A percentile compares a stretch with the other conserved stretches of the same genome.
Evolutionary conservation across 257 asterid genomes (phyloP).

Genomic region (Oldenlandia corymbosa): DNA sequence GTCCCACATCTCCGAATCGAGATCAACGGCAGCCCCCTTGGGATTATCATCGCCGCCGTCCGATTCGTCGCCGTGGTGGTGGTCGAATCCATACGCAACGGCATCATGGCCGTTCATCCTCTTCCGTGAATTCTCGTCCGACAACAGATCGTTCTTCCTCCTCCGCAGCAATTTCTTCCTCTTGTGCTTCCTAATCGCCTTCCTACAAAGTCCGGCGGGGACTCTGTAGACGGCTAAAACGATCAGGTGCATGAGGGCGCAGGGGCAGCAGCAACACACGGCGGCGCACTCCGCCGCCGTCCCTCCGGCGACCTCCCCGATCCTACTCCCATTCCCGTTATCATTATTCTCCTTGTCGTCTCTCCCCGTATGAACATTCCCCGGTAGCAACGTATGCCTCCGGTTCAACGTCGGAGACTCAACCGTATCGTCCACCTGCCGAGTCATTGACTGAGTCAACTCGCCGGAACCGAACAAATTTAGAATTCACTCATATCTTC

Average conservation of each 20-base stretch:
- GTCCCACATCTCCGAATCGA: constrained; percentile 73
- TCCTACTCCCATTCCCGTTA: constrained; percentile 22
- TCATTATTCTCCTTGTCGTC: background rate
- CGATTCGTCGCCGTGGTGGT: background rate
- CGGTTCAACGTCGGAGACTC: constrained; percentile 19
- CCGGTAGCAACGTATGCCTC: constrained; percentile 21
- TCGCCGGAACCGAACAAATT: background rate
- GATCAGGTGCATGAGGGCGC: constrained; percentile 46
- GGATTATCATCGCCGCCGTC: constrained; percentile 18
- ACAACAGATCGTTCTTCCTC: constrained; percentile 16
- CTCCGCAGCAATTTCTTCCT: constrained; percentile 34
- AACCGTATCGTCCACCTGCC: background rate
- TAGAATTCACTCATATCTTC: too few relatives aligned
- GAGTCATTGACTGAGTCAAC: constrained; percentile 1
- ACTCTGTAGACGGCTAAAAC: constrained; percentile 60
- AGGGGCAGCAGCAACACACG: constrained; percentile 81
- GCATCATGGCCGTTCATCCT: background rate
- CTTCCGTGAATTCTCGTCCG: constrained; percentile 5
- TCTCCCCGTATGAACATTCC: constrained; percentile 2
- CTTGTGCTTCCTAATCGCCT: constrained; percentile 41
- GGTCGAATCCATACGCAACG: too few relatives aligned
- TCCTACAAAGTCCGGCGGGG: constrained; percentile 66
- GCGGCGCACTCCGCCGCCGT: constrained; percentile 86
- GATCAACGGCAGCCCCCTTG: constrained; percentile 21
- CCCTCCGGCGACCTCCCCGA: constrained; percentile 75